Percentiles rank a stretch among this genome's conserved stretches.
These are phyloP conservation scores for Hyphopichia buzzinii DNA, from an alignment of 1,139 yeast species.

Conservation along the genomic window DNA sequence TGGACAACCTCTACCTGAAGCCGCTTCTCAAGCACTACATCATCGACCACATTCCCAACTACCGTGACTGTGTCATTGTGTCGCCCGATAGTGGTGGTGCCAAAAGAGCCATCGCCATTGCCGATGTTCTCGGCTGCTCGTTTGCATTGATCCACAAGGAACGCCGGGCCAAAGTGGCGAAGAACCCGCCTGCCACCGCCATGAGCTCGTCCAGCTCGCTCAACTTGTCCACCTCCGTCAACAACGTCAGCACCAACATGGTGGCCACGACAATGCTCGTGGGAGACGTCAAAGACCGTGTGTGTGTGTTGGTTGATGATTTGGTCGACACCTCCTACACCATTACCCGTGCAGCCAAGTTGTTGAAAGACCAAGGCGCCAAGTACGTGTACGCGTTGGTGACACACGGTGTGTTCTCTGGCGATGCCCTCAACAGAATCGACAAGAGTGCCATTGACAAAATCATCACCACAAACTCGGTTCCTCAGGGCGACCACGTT, in stretches of 20 bases:
- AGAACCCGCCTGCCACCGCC: constrained; percentile 28
- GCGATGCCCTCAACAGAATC: constrained; percentile 81
- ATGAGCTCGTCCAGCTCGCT: constrained; percentile 3
- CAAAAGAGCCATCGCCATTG: constrained; percentile 89
- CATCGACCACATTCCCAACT: constrained; percentile 66
- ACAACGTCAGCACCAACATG: constrained; percentile 16
- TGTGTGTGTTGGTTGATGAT: constrained; percentile 88
- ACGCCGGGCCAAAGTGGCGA: constrained; percentile 56
- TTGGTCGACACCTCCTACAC: constrained; percentile 93
- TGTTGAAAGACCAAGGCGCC: constrained; percentile 92
- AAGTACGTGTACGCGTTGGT: constrained; percentile 79
- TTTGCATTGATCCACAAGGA: constrained; percentile 97
- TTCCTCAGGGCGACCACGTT: constrained; percentile 70
- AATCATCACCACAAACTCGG: constrained; percentile 87
- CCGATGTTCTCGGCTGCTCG: constrained; percentile 83
- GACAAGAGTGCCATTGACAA: constrained; percentile 73
- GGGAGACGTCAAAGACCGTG: constrained; percentile 83
- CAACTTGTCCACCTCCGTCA: constrained; percentile 8
- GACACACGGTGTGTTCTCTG: constrained; percentile 91
- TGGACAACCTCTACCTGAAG: constrained; percentile 83
- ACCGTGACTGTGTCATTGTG: constrained; percentile 78
- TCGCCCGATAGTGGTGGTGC: constrained; percentile 99
- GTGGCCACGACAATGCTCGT: constrained; percentile 85
- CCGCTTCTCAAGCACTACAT: constrained; percentile 84
- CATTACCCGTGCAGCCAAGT: constrained; percentile 84